Base-by-base conservation (phyloP, 1,139 yeast genomes). In the Nakaseomyces bracarensis region DNA sequence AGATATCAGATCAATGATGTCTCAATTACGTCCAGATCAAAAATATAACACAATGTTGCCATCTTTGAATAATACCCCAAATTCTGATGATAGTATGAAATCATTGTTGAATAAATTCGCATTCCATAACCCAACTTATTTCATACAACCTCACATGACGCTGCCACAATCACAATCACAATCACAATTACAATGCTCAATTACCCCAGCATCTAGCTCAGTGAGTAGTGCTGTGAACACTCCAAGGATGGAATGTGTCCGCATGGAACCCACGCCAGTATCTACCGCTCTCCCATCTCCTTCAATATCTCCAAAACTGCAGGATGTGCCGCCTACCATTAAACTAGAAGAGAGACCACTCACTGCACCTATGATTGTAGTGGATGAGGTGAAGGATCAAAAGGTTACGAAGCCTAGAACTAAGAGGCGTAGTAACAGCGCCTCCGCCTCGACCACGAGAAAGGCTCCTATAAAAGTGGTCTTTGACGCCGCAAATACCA, bases 31-130 rank as follows among this genome's bases (percentile, higher is more conserved):
- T n/a, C 10, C 30, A 4, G 30, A 38, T 11, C 19, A 31, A 28
- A 28, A 38, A 11, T 21, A 38, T 10, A 30, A 29, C 21, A 38
- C 28, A 10, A 18, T 38, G 20, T 15, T 38, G 28, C 40, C 40
- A n/a, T 16, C 33, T 14, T 20, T 38, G 20, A 21, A 35, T 4
- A 38, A 28, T 38, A 28, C 23, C 13, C 23, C 35, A 11, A 31
- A 31, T 5, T 18, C 35, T 10, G 35, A 31, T 19, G 35, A 31
- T 18, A n/a, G 19, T 14, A 31, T 31, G 35, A 31, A 31, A 19
- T 13, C 15, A n/a, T n/a, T 31, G 22, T 23, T 31, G 15, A 31
- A 31, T n/a, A 31, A 19, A n/a, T 31, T 31, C 35, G 22, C 35
- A 9, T 31, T 31, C 35, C 23, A 31, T n/a, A 31, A 31, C 8